Evolutionary conservation across 1,139 yeast genomes (phyloP).

Genomic region (Hansenula lynferdii): DNA sequence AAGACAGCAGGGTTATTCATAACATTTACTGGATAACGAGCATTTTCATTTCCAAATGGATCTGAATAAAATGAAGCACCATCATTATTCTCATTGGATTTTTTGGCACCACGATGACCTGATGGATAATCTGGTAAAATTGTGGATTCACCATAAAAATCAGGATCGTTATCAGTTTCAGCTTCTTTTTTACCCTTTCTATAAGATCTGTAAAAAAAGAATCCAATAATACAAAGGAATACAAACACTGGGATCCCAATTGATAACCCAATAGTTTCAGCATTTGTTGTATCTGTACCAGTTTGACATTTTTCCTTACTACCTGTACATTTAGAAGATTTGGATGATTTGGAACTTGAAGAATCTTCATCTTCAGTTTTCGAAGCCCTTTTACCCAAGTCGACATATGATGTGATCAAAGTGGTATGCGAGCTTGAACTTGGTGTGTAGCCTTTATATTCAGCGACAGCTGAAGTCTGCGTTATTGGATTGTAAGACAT

Average conservation of each 20-base stretch:
- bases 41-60: conserved; percentile 16
- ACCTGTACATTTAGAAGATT: conserved; percentile 14
- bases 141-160: conserved; percentile 74
- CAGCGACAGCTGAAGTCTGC: too few relatives aligned
- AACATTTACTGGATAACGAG: conserved; percentile 19
- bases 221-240: conserved; percentile 42
- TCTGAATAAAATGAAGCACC: conserved; percentile 16
- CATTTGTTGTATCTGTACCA: conserved; percentile 10
- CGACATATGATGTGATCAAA: not conserved
- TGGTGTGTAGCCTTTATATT: too few relatives aligned
- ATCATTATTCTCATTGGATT: too few relatives aligned
- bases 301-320: conserved; percentile 19
- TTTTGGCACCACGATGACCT: too few relatives aligned
- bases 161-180: conserved; percentile 66
- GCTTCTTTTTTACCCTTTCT: conserved; percentile 53
- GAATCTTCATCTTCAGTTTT: too few relatives aligned
- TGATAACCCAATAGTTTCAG: conserved; percentile 46
- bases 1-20: conserved; percentile 4
- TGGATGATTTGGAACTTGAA: too few relatives aligned
- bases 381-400: conserved; percentile 6
- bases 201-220: conserved; percentile 49
- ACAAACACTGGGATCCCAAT: conserved; percentile 62
- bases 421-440: not conserved
- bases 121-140: conserved; percentile 66
- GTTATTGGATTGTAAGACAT: not conserved